Conservation (phyloP, 169 alveolate genomes). For the Plasmodium cynomolgi region DNA sequence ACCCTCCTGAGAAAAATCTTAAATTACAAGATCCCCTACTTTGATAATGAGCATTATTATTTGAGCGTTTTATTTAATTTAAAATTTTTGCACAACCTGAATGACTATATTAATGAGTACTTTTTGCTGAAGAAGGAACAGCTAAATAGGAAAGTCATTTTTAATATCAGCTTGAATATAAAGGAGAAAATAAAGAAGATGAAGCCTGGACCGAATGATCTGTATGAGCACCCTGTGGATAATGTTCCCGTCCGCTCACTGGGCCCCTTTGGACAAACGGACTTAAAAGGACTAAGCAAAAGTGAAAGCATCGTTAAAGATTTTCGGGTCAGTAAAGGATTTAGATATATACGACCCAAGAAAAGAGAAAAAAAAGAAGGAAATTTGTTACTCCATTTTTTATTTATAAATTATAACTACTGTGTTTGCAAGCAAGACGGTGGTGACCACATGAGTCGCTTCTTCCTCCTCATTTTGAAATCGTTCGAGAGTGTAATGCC, state of each 20-base stretch:
- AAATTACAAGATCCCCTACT: slow-evolving; percentile 8
- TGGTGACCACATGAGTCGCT: background rate
- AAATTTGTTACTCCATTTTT: slow-evolving; percentile 16
- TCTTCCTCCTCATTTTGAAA: slow-evolving; percentile 8
- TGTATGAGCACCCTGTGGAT: background rate
- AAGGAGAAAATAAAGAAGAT: slow-evolving; percentile 51
- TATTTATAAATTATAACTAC: slow-evolving; percentile 60
- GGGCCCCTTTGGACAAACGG: background rate
- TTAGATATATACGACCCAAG: background rate
- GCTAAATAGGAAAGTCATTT: slow-evolving; percentile 10
- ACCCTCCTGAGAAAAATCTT: background rate
- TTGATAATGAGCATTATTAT: slow-evolving; percentile 34
- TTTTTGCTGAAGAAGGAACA: slow-evolving; percentile 6
- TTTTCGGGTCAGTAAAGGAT: background rate
- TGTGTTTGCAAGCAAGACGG: slow-evolving; percentile 33
- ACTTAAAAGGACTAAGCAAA: background rate
- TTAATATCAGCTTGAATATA: slow-evolving; percentile 31
- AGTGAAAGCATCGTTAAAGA: background rate
- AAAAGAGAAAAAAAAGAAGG: slow-evolving; percentile 13
- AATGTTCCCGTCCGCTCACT: background rate
- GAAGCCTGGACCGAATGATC: background rate
- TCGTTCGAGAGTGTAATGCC: slow-evolving; percentile 10
- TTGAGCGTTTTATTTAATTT: slow-evolving; percentile 5
- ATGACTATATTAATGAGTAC: slow-evolving; percentile 1
- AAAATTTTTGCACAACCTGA: slow-evolving; percentile 7